Evolutionary conservation across 139 green algal genomes (phyloP), one percentile per base, ranked within the genome.

Genomic region (Mychonastes homosphaera): DNA sequence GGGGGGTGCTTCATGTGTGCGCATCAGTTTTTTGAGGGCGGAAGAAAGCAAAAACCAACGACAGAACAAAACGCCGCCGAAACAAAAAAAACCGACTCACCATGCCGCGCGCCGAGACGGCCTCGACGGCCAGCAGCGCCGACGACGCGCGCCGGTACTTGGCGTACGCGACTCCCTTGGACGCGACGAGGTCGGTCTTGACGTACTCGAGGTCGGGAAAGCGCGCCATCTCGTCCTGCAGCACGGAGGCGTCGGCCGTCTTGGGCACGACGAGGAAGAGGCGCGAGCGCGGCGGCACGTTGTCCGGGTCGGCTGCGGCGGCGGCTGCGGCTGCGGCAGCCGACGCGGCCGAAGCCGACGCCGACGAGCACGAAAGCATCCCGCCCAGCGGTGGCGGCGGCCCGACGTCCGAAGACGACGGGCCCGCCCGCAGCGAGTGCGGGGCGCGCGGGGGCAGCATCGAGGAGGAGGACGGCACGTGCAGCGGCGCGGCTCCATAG

Each of bases 261-360:
- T 92, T 91, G 38, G 87, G 87, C 12, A 94, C 86, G 10, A 95
- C 87, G 16, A 95, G 72, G 66, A 95, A 95, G 1, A 95, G 68
- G 13, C 87, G 74, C 12, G 83, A 92, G 15, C 84, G 64, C 3
- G 84, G 76, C 3, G 87, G 87, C 6, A 81, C 70, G 58, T 95
- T 94, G 72, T 95, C 87, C 1, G 87, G 87, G 57, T 95, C 87
- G 7, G 69, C 72, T 2, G 72, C 63, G 6, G 79, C 56, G 51
- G 43, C 56, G 62, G 36, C 38, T 70, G 53, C 33, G 41, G 39
- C 2, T 58, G 36, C 18, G 39, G 48, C 24, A 66, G 62, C 32
- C 51, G 62, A 41, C 58, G 58, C n/a, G n/a, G n/a, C n/a, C n/a
- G n/a, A n/a, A n/a, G n/a, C n/a, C n/a, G n/a, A n/a, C n/a, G n/a